Percentiles rank a stretch among this genome's conserved stretches.
These are phyloP conservation scores for Ophiostoma tasmaniense DNA, from an alignment of 2,329 filamentous ascomycete species.

Conservation along the genomic window DNA sequence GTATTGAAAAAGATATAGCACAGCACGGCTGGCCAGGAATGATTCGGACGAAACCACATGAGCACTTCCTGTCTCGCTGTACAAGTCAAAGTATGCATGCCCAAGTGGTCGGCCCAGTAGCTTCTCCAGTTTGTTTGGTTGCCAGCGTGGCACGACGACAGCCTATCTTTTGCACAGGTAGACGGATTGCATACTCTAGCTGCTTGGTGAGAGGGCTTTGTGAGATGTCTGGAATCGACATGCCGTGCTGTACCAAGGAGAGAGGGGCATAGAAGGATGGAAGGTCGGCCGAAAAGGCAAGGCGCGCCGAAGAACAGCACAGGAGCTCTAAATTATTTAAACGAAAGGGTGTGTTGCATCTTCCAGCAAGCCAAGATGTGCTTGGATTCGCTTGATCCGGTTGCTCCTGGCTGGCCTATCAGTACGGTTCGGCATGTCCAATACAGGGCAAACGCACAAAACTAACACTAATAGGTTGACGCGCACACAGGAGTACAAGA, in stretches of 20 bases:
- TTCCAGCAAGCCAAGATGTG: not conserved
- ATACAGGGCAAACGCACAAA: too few relatives aligned
- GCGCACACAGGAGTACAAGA: not conserved
- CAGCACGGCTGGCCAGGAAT: not conserved
- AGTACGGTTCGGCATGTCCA: not conserved
- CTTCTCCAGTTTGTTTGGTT: not conserved
- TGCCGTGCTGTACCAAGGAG: not conserved
- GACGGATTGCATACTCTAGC: not conserved
- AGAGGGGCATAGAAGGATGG: not conserved
- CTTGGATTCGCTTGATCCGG: not conserved
- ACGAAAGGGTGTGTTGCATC: not conserved
- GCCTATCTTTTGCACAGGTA: slow-evolving; percentile 7
- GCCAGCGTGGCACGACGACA: slow-evolving; percentile 10
- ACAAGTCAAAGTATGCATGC: not conserved
- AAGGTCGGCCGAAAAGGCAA: not conserved
- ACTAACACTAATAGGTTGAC: not conserved
- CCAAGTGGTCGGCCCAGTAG: not conserved
- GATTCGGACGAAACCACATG: not conserved
- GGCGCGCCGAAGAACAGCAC: not conserved
- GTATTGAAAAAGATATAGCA: not conserved
- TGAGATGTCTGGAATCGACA: not conserved
- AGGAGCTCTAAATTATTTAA: not conserved
- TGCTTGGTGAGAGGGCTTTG: not conserved
- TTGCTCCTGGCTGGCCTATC: not conserved
- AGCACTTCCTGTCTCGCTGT: not conserved